Conservation (phyloP, 139 green algal species). For the Asterochloris erici region DNA sequence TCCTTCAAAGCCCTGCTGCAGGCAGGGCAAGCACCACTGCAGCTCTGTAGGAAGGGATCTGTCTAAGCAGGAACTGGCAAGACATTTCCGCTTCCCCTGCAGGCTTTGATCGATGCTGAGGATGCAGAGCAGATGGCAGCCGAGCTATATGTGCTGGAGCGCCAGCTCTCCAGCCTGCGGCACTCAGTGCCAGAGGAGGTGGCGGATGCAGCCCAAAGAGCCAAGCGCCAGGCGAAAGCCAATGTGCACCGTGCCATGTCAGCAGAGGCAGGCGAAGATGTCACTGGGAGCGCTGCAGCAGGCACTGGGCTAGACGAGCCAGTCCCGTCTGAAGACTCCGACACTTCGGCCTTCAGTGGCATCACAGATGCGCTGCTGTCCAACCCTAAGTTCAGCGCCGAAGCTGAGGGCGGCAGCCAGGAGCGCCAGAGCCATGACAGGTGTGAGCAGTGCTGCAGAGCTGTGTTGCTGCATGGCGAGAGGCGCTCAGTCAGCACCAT, state of each 20-base stretch:
- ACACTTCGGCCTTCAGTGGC: not conserved
- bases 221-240: not conserved
- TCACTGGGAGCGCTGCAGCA: not conserved
- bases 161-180: not conserved
- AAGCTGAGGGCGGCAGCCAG: no score
- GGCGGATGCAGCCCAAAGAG: not conserved
- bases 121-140: conserved; percentile 1
- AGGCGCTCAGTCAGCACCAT: no score
- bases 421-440: no score
- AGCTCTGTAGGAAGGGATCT: no score
- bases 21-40: no score
- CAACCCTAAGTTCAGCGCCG: no score
- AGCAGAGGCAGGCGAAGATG: not conserved
- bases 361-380: not conserved
- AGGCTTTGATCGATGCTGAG: conserved; percentile 15
- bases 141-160: not conserved
- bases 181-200: not conserved
- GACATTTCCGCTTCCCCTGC: not conserved
- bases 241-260: not conserved
- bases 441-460: no score
- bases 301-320: not conserved
- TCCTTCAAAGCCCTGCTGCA: no score
- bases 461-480: no score
- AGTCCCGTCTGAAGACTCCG: not conserved
- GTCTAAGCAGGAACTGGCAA: no score